phyloP scores from a whole-genome alignment of 345 rosid genomes.

The Sonneratia caseolaris region DNA sequence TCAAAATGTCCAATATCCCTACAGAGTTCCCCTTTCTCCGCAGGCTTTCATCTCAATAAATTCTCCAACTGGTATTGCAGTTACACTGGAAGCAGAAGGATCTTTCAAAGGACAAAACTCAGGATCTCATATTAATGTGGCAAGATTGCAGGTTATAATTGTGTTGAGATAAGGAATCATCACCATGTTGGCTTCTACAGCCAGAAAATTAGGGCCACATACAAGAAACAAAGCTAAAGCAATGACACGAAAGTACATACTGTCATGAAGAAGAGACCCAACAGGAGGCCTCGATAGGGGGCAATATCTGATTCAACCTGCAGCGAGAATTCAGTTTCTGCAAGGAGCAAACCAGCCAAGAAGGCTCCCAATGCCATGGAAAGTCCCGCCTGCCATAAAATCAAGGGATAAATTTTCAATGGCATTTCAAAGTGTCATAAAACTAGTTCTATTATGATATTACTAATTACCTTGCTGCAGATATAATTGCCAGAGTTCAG shows the following conservation, averaged over 20 bases:
- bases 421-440: too few species aligned
- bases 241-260: constrained; percentile 27
- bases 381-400: constrained; percentile 74
- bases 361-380: constrained; percentile 99
- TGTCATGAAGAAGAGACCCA: constrained; percentile 99
- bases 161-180: background rate
- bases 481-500: too few species aligned
- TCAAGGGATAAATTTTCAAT: background rate
- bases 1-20: background rate
- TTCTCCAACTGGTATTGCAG: background rate
- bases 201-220: background rate
- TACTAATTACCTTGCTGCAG: too few species aligned
- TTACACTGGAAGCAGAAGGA: background rate
- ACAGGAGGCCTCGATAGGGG: constrained; percentile 90
- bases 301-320: constrained; percentile 99
- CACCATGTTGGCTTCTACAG: background rate
- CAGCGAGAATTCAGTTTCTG: constrained; percentile 97
- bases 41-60: background rate
- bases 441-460: too few species aligned
- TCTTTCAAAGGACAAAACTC: background rate
- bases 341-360: constrained; percentile 96
- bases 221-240: constrained; percentile 8
- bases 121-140: background rate
- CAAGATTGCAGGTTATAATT: background rate
- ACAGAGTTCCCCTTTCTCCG: background rate